Evolutionary conservation across 352 stramenopile genomes (phyloP).

Genomic region (Ochromonadaceae sp.): DNA sequence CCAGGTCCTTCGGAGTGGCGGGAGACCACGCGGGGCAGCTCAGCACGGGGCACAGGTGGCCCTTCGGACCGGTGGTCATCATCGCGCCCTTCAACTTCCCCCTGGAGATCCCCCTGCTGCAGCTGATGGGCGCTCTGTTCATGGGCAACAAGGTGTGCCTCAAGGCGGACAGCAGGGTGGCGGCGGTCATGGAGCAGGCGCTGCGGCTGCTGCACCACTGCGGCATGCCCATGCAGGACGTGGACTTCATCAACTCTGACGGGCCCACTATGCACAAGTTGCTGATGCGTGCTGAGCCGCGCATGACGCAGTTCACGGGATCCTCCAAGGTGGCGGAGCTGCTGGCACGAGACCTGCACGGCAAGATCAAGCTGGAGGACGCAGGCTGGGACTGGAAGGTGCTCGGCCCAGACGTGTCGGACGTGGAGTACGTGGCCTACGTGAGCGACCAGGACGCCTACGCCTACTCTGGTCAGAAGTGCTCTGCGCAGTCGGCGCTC

Average conservation of each 20-base stretch:
- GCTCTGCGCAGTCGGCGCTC: conserved; percentile 90
- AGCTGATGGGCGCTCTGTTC: conserved; percentile 92
- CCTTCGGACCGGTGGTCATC: conserved; percentile 79
- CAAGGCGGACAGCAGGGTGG: conserved; percentile 47
- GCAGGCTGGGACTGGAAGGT: conserved; percentile 98
- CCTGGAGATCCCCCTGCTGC: conserved; percentile 94
- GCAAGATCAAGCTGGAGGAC: conserved; percentile 87
- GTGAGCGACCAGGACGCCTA: conserved; percentile 97
- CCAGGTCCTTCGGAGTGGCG: conserved; percentile 79
- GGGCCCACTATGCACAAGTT: conserved; percentile 82
- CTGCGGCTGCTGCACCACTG: conserved; percentile 83
- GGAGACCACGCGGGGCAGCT: conserved; percentile 90
- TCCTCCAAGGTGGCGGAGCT: conserved; percentile 77
- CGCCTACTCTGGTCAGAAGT: conserved; percentile 92
- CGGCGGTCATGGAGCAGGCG: conserved; percentile 94
- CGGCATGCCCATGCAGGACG: conserved; percentile 78
- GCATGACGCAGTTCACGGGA: conserved; percentile 94
- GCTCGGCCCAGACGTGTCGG: conserved; percentile 77
- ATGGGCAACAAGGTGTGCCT: conserved; percentile 91
- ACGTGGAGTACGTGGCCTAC: conserved; percentile 94
- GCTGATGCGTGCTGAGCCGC: conserved; percentile 74
- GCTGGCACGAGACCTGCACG: conserved; percentile 69
- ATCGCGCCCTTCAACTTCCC: conserved; percentile 98
- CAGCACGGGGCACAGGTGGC: conserved; percentile 84
- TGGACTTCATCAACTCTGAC: conserved; percentile 91